These are phyloP conservation scores for Suaeda aralocaspica DNA, from an alignment of 148 eudicot species.

Conservation along the genomic window DNA sequence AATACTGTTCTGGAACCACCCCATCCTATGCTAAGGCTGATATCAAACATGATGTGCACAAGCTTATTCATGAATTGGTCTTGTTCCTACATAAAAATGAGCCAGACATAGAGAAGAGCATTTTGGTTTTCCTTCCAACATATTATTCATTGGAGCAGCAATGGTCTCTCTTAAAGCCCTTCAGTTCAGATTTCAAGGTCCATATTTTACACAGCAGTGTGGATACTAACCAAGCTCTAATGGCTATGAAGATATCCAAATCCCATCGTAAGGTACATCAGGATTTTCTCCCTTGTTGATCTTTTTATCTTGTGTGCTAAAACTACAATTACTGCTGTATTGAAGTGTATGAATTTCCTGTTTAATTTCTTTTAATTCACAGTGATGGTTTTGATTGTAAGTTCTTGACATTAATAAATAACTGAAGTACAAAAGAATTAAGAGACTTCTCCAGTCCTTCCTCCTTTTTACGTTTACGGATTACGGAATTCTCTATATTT, in stretches of 20 bases:
- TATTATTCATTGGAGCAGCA: constrained; percentile 79
- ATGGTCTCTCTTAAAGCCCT: constrained; percentile 68
- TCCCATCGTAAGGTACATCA: constrained; percentile 78
- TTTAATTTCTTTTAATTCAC: no score
- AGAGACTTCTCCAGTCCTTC: no score
- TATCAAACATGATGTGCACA: constrained; percentile 56
- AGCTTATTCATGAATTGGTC: constrained; percentile 70
- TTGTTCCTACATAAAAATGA: constrained; percentile 71
- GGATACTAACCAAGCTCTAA: constrained; percentile 81
- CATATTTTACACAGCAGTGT: constrained; percentile 90
- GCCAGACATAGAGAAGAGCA: constrained; percentile 83
- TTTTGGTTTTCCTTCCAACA: constrained; percentile 89
- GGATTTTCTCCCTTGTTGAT: constrained; percentile 4
- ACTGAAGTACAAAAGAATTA: no score
- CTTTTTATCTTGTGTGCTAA: background rate
- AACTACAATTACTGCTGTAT: background rate
- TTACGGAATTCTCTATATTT: no score
- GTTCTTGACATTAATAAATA: no score
- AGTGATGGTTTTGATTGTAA: no score
- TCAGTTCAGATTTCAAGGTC: constrained; percentile 53
- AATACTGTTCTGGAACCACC: constrained; percentile 65
- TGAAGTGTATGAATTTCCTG: no score
- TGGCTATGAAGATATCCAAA: constrained; percentile 77
- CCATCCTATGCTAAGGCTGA: constrained; percentile 56
- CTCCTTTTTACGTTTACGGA: no score